Evolutionary conservation across 352 stramenopile species (phyloP).

Genomic region (Pythium folliculosum): DNA sequence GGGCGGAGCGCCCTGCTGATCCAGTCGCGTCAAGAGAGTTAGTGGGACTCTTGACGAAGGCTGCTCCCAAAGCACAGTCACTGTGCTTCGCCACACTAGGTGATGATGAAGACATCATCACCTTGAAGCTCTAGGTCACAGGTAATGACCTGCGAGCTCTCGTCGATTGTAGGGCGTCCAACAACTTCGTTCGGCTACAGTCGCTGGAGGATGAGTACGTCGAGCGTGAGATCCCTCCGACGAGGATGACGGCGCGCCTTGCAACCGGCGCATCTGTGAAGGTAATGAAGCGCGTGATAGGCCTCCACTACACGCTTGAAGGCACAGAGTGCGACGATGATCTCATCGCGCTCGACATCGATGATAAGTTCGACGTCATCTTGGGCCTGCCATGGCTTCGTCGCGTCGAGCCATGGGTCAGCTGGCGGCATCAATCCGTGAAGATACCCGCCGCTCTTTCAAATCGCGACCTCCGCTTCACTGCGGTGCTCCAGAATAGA

Average conservation of each 20-base stretch:
- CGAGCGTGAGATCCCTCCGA: neutral
- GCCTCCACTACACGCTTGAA: conserved; percentile 4
- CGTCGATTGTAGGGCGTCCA: neutral
- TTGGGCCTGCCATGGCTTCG: conserved; percentile 10
- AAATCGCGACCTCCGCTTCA: too few species aligned
- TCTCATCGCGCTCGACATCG: conserved; percentile 12
- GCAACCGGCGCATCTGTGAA: conserved; percentile 1
- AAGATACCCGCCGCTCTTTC: conserved; percentile 5
- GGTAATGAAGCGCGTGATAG: conserved; percentile 7
- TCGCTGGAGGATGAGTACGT: neutral
- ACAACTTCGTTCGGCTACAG: neutral
- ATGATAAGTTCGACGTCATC: conserved; percentile 15
- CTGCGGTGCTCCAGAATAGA: too few species aligned
- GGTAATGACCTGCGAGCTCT: neutral
- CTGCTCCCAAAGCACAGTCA: conserved; percentile 6
- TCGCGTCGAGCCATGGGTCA: conserved; percentile 1
- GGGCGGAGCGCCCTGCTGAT: too few species aligned
- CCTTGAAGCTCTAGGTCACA: neutral
- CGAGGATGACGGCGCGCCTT: conserved; percentile 10
- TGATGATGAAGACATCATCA: neutral
- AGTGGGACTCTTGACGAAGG: conserved; percentile 8
- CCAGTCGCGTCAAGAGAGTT: conserved; percentile 3
- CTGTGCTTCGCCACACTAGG: neutral
- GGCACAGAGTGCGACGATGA: neutral
- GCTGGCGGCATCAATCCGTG: conserved; percentile 12